Conservation (phyloP, 2,329 filamentous ascomycete species). For the Apiospora saccharicola region DNA sequence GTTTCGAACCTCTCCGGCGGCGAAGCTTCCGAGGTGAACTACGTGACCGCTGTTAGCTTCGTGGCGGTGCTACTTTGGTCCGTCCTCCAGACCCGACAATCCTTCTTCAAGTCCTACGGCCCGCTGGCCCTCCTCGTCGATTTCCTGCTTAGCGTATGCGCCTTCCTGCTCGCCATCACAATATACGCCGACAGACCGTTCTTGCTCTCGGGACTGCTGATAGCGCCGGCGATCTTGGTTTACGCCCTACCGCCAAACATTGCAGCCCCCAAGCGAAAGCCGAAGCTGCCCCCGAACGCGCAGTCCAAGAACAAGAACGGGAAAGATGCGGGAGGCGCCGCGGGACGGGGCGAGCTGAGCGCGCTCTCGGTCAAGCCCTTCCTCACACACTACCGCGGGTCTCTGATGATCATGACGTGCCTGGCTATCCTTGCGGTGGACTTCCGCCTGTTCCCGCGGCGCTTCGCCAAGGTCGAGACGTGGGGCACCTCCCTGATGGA, state of each 20-base stretch:
- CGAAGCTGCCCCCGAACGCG: slow-evolving; percentile 53
- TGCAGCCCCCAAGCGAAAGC: slow-evolving; percentile 55
- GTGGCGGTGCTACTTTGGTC: slow-evolving; percentile 91
- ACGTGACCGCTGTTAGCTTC: slow-evolving; percentile 83
- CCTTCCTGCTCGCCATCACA: slow-evolving; percentile 84
- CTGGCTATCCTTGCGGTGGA: slow-evolving; percentile 96
- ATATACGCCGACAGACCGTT: slow-evolving; percentile 80
- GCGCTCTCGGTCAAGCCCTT: slow-evolving; percentile 86
- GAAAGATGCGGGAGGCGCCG: slow-evolving; percentile 27
- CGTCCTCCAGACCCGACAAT: slow-evolving; percentile 81
- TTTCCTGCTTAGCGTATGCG: slow-evolving; percentile 85
- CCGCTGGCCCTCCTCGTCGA: slow-evolving; percentile 75
- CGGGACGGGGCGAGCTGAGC: slow-evolving; percentile 44
- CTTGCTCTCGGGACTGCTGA: slow-evolving; percentile 76
- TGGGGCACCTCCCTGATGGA: slow-evolving; percentile 99
- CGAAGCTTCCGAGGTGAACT: slow-evolving; percentile 83
- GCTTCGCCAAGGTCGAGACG: slow-evolving; percentile 98
- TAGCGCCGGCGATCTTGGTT: slow-evolving; percentile 73
- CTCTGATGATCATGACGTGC: slow-evolving; percentile 91
- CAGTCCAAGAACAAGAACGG: slow-evolving; percentile 20
- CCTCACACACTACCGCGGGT: slow-evolving; percentile 87
- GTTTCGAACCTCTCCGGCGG: slow-evolving; percentile 91
- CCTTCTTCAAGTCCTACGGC: slow-evolving; percentile 82
- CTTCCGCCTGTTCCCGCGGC: slow-evolving; percentile 88
- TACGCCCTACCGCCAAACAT: slow-evolving; percentile 58